These are phyloP conservation scores for Aaosphaeria arxii DNA, from an alignment of 2,329 filamentous ascomycete genomes.

Conservation along the genomic window DNA sequence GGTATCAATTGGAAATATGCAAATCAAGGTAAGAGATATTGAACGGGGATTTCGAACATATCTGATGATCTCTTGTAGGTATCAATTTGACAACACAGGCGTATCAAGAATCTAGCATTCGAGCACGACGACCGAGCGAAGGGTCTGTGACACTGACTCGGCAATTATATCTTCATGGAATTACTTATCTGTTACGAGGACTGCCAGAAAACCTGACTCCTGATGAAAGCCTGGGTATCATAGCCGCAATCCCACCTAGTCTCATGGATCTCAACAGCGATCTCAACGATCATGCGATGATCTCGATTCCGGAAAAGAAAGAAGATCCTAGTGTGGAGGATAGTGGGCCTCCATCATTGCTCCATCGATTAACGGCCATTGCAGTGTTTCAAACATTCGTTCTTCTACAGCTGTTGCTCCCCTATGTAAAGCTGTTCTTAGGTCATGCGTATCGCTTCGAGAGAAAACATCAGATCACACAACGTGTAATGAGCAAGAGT, in stretches of 20 bases:
- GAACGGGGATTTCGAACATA: background rate
- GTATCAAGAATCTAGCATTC: constrained; percentile 42
- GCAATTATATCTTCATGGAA: constrained; percentile 62
- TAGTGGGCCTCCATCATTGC: constrained; percentile 42
- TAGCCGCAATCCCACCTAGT: constrained; percentile 48
- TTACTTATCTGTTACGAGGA: constrained; percentile 63
- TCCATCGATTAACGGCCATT: constrained; percentile 59
- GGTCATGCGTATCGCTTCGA: constrained; percentile 60
- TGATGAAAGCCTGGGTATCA: constrained; percentile 54
- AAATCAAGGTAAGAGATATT: constrained; percentile 41
- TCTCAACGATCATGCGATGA: constrained; percentile 12
- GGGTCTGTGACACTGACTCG: constrained; percentile 51
- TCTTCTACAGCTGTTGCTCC: constrained; percentile 58
- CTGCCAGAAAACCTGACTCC: constrained; percentile 57
- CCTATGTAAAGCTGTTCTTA: constrained; percentile 57
- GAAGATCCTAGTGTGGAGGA: constrained; percentile 3
- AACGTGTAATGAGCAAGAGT: constrained; percentile 53
- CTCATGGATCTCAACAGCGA: constrained; percentile 13
- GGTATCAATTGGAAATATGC: constrained; percentile 54
- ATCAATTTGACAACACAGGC: constrained; percentile 47
- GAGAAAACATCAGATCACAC: constrained; percentile 62
- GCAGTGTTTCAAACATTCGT: constrained; percentile 59
- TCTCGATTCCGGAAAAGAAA: constrained; percentile 9
- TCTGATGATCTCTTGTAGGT: constrained; percentile 31
- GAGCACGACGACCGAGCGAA: constrained; percentile 23